Evolutionary conservation across 1,139 yeast genomes (phyloP).

Genomic region (Pichia sp.): DNA sequence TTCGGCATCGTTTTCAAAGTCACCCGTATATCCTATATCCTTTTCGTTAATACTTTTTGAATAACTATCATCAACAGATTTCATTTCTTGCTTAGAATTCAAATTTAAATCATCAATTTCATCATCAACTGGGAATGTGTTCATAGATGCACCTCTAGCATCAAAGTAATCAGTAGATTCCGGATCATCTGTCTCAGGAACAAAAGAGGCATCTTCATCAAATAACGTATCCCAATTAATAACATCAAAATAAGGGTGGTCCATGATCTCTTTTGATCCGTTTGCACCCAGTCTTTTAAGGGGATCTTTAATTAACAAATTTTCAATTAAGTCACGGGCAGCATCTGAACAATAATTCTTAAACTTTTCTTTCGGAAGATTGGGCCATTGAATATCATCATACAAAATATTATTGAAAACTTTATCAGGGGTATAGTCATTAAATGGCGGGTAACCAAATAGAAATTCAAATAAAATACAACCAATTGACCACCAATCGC

Average conservation of each 20-base stretch:
- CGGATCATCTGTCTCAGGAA: conserved; percentile 74
- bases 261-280: conserved; percentile 74
- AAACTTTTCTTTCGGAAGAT: conserved; percentile 45
- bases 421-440: conserved; percentile 69
- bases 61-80: conserved; percentile 11
- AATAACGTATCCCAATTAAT: conserved; percentile 74
- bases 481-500: conserved; percentile 99
- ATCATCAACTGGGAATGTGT: conserved; percentile 53
- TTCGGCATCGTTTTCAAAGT: conserved; percentile 14
- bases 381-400: conserved; percentile 83
- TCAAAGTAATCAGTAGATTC: conserved; percentile 92
- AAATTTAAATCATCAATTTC: conserved; percentile 32
- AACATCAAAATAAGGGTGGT: conserved; percentile 68
- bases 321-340: conserved; percentile 68
- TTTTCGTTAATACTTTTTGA: conserved; percentile 14
- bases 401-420: conserved; percentile 77
- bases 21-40: conserved; percentile 14
- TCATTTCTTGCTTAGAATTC: neutral
- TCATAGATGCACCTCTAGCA: conserved; percentile 73
- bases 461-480: conserved; percentile 89
- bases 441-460: conserved; percentile 94
- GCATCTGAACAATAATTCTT: conserved; percentile 52
- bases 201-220: conserved; percentile 73
- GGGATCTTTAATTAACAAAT: conserved; percentile 59
- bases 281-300: conserved; percentile 61